Conservation (phyloP, 768 basidiomycete species). For the Tylopilus rubrobrunneus region DNA sequence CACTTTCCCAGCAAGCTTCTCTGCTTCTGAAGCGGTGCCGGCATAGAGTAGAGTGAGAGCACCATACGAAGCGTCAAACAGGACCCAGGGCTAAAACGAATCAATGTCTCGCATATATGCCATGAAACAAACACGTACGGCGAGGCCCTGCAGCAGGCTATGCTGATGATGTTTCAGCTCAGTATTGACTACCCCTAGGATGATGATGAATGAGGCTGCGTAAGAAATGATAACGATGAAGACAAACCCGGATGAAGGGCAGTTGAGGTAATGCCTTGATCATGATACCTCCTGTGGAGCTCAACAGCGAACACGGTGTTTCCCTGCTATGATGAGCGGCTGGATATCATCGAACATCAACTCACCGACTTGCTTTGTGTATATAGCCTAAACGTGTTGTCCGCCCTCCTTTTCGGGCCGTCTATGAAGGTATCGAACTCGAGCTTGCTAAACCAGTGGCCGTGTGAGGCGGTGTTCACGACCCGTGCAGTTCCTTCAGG, state of each 20-base stretch:
- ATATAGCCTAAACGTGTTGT: constrained; percentile 24
- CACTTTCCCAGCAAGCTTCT: too few relatives aligned
- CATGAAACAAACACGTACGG: too few relatives aligned
- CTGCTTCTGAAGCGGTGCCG: too few relatives aligned
- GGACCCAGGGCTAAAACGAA: too few relatives aligned
- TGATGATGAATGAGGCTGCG: too few relatives aligned
- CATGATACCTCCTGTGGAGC: constrained; percentile 42
- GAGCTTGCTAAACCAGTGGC: constrained; percentile 17
- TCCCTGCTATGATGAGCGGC: constrained; percentile 28
- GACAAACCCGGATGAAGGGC: constrained; percentile 41
- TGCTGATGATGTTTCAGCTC: too few relatives aligned
- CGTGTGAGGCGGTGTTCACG: constrained; percentile 27
- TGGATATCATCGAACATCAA: background rate
- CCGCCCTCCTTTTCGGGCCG: constrained; percentile 32
- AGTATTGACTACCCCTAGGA: too few relatives aligned
- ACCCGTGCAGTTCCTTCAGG: constrained; percentile 28
- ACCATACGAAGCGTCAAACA: too few relatives aligned
- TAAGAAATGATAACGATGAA: too few relatives aligned
- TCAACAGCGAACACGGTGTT: constrained; percentile 49
- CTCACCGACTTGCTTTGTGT: constrained; percentile 16
- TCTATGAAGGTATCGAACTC: constrained; percentile 39
- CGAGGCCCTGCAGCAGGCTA: too few relatives aligned
- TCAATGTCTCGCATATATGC: too few relatives aligned
- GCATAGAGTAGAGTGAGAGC: too few relatives aligned
- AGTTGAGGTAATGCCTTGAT: constrained; percentile 41